Base-by-base conservation (phyloP, 2,329 filamentous ascomycete species). In the Ophiostoma fasciatum region DNA sequence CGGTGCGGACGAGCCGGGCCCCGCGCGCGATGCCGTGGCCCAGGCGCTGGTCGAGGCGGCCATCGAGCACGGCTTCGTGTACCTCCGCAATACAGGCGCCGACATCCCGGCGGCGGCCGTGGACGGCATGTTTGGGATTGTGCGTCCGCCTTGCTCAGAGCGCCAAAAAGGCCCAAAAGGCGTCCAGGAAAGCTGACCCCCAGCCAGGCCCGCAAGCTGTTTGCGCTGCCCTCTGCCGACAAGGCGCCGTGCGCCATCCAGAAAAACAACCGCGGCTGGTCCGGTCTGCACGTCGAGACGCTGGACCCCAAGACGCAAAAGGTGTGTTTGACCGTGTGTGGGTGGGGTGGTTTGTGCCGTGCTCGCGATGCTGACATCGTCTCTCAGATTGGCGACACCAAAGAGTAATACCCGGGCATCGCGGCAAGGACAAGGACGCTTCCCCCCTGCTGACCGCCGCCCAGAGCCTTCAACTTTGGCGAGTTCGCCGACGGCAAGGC, bases 381-480 rank as follows among this genome's bases (percentile, higher is more conserved):
- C 31, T 14, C 26, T 18, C 44, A 84, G 77, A 65, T 76, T 22
- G 82, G 83, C 13, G 85, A 94, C 51, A 84, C 83, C 48, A 94
- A 94, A 65, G 83, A 94, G 82, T 87, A n/a, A n/a, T n/a, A n/a
- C n/a, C n/a, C n/a, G n/a, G n/a, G n/a, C n/a, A n/a, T n/a, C n/a
- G n/a, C n/a, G n/a, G n/a, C n/a, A n/a, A n/a, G n/a, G n/a, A n/a
- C n/a, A n/a, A n/a, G n/a, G n/a, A 49, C 61, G 48, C 13, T 3
- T 17, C 6, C 12, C 9, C 6, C 11, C 23, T 25, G 23, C 23
- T 25, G 23, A 25, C 19, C 14, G 10, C 14, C n/a, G 22, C 31
- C 36, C 46, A 90, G 85, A 62, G 84, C 80, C 26, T 88, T 96
- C 66, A 98, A 96, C 61, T 80, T 96, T 51, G 83, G 79, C 45